phyloP scores from a whole-genome alignment of 2,329 filamentous ascomycete species.

The Cytospora piceicola region DNA sequence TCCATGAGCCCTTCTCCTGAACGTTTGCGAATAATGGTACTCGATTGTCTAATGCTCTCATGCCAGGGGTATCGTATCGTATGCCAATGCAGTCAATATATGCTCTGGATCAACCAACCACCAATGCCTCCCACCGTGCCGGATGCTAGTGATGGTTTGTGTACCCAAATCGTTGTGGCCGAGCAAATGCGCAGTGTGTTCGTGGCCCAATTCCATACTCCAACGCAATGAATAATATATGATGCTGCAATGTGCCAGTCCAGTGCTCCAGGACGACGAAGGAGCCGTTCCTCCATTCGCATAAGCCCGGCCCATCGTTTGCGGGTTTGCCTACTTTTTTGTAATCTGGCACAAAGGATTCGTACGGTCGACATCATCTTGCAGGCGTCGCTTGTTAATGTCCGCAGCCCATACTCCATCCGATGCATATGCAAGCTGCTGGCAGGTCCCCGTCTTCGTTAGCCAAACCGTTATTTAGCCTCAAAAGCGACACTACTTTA shows the following conservation, averaged over 20 bases:
- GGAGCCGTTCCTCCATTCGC: neutral
- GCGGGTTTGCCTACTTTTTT: neutral
- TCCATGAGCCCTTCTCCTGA: neutral
- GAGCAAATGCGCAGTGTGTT: too few relatives aligned
- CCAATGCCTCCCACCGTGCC: neutral
- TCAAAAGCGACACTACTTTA: neutral
- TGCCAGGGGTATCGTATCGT: slow-evolving; percentile 17
- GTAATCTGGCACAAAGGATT: neutral
- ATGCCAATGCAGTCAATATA: slow-evolving; percentile 18
- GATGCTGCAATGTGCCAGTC: neutral
- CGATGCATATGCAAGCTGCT: neutral
- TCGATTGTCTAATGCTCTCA: neutral
- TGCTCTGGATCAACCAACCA: slow-evolving; percentile 6
- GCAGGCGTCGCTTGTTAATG: neutral
- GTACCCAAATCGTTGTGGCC: neutral
- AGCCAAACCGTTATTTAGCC: neutral
- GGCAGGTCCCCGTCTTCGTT: neutral
- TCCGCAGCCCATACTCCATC: neutral
- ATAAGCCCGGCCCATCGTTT: neutral
- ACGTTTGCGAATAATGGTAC: neutral
- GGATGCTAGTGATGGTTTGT: neutral
- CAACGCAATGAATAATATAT: slow-evolving; percentile 6
- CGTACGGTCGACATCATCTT: neutral
- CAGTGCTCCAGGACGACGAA: neutral
- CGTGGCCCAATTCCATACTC: neutral